Evolutionary conservation across 2,329 filamentous ascomycete genomes (phyloP).

Genomic region (Apiospora aurea): DNA sequence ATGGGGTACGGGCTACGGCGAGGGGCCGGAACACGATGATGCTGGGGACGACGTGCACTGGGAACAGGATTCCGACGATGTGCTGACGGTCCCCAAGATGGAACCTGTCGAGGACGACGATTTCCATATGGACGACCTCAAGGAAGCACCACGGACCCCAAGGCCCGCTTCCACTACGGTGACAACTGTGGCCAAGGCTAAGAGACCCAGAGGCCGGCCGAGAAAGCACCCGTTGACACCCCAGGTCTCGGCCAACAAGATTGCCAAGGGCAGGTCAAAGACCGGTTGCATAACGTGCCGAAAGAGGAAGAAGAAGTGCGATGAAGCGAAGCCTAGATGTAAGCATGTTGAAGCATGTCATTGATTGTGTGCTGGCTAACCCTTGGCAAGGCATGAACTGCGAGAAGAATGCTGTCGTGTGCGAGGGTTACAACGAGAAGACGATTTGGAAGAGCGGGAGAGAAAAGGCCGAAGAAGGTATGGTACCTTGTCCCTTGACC

Average conservation of each 20-base stretch:
- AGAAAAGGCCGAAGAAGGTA: constrained; percentile 75
- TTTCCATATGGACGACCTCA: constrained; percentile 60
- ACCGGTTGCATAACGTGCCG: constrained; percentile 72
- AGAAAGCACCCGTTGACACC: constrained; percentile 76
- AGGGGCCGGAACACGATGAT: constrained; percentile 43
- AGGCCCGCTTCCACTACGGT: constrained; percentile 33
- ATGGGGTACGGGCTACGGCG: constrained; percentile 52
- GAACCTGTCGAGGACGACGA: constrained; percentile 64
- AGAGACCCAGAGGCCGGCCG: constrained; percentile 79
- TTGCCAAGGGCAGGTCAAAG: constrained; percentile 78
- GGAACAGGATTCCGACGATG: constrained; percentile 56
- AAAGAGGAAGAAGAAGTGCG: constrained; percentile 76
- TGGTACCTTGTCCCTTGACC: constrained; percentile 25
- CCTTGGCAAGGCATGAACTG: constrained; percentile 75
- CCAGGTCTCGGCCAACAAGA: constrained; percentile 66
- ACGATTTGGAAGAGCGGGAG: constrained; percentile 88
- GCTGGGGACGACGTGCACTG: constrained; percentile 52
- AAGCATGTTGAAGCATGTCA: constrained; percentile 42
- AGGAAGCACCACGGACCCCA: constrained; percentile 49
- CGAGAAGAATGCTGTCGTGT: constrained; percentile 91
- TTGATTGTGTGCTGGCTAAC: constrained; percentile 21
- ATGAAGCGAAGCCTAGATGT: constrained; percentile 73
- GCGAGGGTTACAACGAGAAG: constrained; percentile 88
- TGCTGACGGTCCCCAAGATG: constrained; percentile 59
- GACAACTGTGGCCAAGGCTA: constrained; percentile 50